These are phyloP conservation scores for Tricholoma hemisulphureum DNA, from an alignment of 768 basidiomycete species.

Conservation along the genomic window DNA sequence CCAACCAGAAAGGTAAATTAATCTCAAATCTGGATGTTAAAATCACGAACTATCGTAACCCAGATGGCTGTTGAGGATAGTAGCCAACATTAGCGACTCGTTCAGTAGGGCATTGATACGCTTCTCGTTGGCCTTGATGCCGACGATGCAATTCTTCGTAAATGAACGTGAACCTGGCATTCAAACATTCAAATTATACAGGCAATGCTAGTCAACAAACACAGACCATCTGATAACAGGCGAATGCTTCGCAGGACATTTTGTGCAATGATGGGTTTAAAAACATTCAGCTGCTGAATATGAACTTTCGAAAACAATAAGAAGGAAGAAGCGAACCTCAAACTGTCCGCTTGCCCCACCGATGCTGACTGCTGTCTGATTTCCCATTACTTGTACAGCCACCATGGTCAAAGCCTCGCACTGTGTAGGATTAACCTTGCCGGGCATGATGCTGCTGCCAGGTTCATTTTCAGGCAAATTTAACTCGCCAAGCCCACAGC, in stretches of 20 bases:
- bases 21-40: background rate
- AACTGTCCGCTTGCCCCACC: constrained; percentile 97
- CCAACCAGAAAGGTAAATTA: constrained; percentile 14
- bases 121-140: constrained; percentile 95
- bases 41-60: constrained; percentile 89
- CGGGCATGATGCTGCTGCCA: constrained; percentile 99
- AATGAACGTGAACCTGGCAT: constrained; percentile 79
- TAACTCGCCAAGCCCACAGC: constrained; percentile 95
- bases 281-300: constrained; percentile 82
- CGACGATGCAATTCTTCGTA: constrained; percentile 95
- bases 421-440: constrained; percentile 99
- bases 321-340: constrained; percentile 57
- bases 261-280: constrained; percentile 99
- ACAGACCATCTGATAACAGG: constrained; percentile 83
- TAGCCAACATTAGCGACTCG: constrained; percentile 97
- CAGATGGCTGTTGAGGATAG: constrained; percentile 91
- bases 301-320: background rate
- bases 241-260: constrained; percentile 96
- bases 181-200: constrained; percentile 7
- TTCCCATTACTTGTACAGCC: constrained; percentile 97
- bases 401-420: constrained; percentile 99
- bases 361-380: constrained; percentile 89
- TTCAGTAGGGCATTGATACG: constrained; percentile 86
- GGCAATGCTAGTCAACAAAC: background rate
- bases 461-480: constrained; percentile 97